These are phyloP conservation scores for Torulaspora globosa DNA, from an alignment of 1,139 yeast species.

Conservation along the genomic window DNA sequence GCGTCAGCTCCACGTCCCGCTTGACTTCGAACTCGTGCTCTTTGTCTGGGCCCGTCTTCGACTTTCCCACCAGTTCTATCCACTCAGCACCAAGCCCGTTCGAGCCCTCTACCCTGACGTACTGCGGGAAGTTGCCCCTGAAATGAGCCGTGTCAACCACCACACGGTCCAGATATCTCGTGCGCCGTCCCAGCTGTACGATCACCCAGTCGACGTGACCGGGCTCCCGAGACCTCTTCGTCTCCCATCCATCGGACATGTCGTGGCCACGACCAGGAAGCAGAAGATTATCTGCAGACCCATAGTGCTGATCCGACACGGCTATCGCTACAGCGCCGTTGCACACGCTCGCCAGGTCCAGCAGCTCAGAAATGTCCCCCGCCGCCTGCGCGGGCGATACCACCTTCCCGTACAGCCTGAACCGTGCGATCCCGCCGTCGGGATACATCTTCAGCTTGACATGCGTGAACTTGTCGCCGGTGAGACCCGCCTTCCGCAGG, in stretches of 20 bases:
- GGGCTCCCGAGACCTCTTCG: constrained; percentile 76
- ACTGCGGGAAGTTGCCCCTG: constrained; percentile 90
- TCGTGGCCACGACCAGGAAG: constrained; percentile 93
- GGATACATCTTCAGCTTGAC: constrained; percentile 87
- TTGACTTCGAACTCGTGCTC: constrained; percentile 55
- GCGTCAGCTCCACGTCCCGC: constrained; percentile 44
- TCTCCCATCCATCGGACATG: constrained; percentile 99
- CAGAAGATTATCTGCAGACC: constrained; percentile 79
- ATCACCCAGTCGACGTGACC: constrained; percentile 92
- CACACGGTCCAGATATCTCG: constrained; percentile 50
- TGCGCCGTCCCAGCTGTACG: constrained; percentile 65
- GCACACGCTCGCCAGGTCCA: constrained; percentile 77
- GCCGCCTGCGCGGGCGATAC: constrained; percentile 45
- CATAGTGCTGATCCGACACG: constrained; percentile 88
- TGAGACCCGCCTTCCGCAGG: constrained; percentile 49
- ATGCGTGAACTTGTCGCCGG: constrained; percentile 65
- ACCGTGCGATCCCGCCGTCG: constrained; percentile 95
- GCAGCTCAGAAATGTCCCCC: constrained; percentile 4
- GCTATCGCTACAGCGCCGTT: constrained; percentile 86
- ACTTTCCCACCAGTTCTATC: constrained; percentile 59
- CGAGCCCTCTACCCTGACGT: constrained; percentile 48
- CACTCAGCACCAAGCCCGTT: constrained; percentile 48
- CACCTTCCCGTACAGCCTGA: constrained; percentile 81
- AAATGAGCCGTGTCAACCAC: constrained; percentile 88
- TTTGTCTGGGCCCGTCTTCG: constrained; percentile 73